Evolutionary conservation across 805 yeast species (phyloP).

Genomic region (Starmerella stellata): DNA sequence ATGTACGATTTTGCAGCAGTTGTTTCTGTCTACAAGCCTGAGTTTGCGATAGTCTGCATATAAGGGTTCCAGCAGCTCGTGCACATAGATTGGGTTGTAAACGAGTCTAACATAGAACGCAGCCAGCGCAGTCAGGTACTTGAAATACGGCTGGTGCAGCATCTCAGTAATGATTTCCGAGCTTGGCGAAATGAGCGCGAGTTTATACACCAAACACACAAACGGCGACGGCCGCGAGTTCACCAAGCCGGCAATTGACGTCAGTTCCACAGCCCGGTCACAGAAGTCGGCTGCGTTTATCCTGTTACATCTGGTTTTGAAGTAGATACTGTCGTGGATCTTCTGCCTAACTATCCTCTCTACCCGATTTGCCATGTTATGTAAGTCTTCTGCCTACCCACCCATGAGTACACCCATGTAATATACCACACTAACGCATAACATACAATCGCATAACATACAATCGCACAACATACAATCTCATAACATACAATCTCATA

Average conservation of each 20-base stretch:
- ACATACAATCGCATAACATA: too few relatives aligned
- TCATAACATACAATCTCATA: too few relatives aligned
- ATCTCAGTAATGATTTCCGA: slow-evolving; percentile 37
- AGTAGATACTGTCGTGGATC: slow-evolving; percentile 38
- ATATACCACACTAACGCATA: too few relatives aligned
- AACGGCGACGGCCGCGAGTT: slow-evolving; percentile 48
- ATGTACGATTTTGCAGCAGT: slow-evolving; percentile 28
- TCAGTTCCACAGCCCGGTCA: slow-evolving; percentile 31
- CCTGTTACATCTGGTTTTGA: slow-evolving; percentile 38
- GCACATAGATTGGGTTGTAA: slow-evolving; percentile 30
- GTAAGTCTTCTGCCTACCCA: too few relatives aligned
- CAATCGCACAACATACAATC: too few relatives aligned
- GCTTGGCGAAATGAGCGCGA: slow-evolving; percentile 60
- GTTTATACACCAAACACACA: slow-evolving; percentile 54
- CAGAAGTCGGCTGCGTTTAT: slow-evolving; percentile 33
- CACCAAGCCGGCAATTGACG: slow-evolving; percentile 40
- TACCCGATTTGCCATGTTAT: slow-evolving; percentile 12
- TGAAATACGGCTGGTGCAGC: slow-evolving; percentile 49
- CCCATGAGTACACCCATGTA: too few relatives aligned
- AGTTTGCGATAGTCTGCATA: slow-evolving; percentile 54
- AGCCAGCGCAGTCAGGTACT: slow-evolving; percentile 53
- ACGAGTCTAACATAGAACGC: slow-evolving; percentile 41
- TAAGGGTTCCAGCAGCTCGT: slow-evolving; percentile 35
- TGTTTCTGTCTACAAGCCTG: slow-evolving; percentile 28
- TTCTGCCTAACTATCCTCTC: slow-evolving; percentile 43